Conservation (phyloP, 2,329 filamentous ascomycete species). For the Penicillium nordicum region DNA sequence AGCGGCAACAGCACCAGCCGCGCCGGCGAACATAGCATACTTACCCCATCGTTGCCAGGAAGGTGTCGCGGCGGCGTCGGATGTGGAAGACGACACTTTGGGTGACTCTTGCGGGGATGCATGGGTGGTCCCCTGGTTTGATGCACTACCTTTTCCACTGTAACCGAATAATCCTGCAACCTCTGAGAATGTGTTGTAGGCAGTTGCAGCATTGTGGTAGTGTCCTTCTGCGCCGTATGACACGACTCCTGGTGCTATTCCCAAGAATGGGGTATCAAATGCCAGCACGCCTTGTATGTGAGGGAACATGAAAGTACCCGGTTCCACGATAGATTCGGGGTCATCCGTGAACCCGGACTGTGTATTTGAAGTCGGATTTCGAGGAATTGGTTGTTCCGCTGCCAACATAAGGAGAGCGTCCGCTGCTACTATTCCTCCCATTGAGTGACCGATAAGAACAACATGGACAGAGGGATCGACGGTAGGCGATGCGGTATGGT, state of each 20-base stretch:
- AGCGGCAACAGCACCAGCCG: slow-evolving; percentile 72
- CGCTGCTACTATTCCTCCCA: slow-evolving; percentile 90
- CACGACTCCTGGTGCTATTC: slow-evolving; percentile 50
- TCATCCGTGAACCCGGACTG: slow-evolving; percentile 12
- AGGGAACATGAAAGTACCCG: slow-evolving; percentile 73
- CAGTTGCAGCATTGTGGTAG: slow-evolving; percentile 69
- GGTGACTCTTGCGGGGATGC: slow-evolving; percentile 11
- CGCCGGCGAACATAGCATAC: slow-evolving; percentile 80
- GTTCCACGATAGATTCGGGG: slow-evolving; percentile 25
- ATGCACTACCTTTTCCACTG: slow-evolving; percentile 44
- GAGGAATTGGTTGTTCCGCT: slow-evolving; percentile 56
- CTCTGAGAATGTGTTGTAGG: slow-evolving; percentile 65
- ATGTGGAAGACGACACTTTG: slow-evolving; percentile 28
- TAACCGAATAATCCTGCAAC: slow-evolving; percentile 64
- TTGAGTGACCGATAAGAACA: slow-evolving; percentile 81
- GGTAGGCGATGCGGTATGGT: slow-evolving; percentile 75
- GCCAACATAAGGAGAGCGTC: slow-evolving; percentile 77
- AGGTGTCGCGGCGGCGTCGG: slow-evolving; percentile 47
- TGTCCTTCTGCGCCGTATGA: slow-evolving; percentile 71
- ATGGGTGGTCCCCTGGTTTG: slow-evolving; percentile 13
- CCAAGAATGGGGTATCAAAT: slow-evolving; percentile 84
- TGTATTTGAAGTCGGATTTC: slow-evolving; percentile 29
- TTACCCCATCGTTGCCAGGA: slow-evolving; percentile 79
- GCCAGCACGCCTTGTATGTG: slow-evolving; percentile 86
- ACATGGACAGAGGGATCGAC: slow-evolving; percentile 80